Evolutionary conservation across 192 early-diverging fungal species (phyloP), one percentile per base, ranked within the genome.

Genomic region (Coemansia sp.): DNA sequence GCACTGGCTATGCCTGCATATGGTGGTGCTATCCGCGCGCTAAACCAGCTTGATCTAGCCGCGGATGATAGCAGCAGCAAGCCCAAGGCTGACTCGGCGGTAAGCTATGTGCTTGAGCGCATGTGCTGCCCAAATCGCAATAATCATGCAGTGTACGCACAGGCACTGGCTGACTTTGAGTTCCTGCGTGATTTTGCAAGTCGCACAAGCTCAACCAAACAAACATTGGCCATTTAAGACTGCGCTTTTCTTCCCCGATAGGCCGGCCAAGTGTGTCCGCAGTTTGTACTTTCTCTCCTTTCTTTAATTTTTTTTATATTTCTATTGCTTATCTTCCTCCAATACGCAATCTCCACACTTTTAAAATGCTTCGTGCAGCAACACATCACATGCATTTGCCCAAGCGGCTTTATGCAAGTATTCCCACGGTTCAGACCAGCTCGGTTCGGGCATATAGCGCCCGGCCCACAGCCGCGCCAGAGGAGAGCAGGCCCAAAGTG

Each of bases 401-500:
- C 15, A 15, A 15, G 32, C 32, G 46, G 30, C 31, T 26, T 47
- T 40, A 36, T 11, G 20, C 20, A 23, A n/a, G 41, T 39, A 43
- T 40, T 40, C 52, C 39, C 26, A 26, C 56, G 45, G 26, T 31
- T 17, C 14, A 8, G 1, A 6, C n/a, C 31, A 10, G 31, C 47
- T 12, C 39, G 10, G 43, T 30, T n/a, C 71, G 74, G 18, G 56
- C 60, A 38, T 70, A 77, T 60, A 70, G 66, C 43, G 66, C 74
- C 15, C 74, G 74, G 10, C 67, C 67, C 11, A 6, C 48, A 1
- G 31, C 62, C 6, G 32, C 51, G 4, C 41, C n/a, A 14, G 62
- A 60, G 12, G 38, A 26, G 15, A 60, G 32, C 4, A 80, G 85
- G 34, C 63, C 75, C 18, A 99, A 97, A 66, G 89, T 93, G 37